Evolutionary conservation across 805 yeast genomes (phyloP), one percentile per base, ranked within the genome.

Genomic region (Debaryomyces hansenii): DNA sequence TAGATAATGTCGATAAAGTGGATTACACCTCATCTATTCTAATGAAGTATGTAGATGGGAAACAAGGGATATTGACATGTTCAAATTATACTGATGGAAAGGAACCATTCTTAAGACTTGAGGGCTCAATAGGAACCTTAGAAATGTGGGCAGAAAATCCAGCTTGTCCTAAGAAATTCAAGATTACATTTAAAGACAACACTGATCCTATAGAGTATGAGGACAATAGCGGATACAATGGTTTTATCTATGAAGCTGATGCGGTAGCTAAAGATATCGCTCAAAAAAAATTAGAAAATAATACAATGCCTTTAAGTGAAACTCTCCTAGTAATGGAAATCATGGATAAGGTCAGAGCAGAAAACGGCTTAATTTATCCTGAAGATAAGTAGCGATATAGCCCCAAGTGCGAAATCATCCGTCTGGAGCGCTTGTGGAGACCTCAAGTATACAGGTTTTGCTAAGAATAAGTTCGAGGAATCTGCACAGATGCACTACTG

Each of bases 161-260:
- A 5, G 73, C 74, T 3, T 54, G 65, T 47, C 64, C 71, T 2
- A 51, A 49, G 34, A 53, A 55, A 47, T 67, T 59, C 51, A 65
- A 60, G 38, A 64, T 75, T 40, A 62, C 60, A 24, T 66, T 64
- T 54, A 52, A 53, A 20, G 71, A 70, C 42, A 52, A 46, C 1
- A 47, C 57, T 4, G 52, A 53, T 24, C 50, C 58, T 1, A 51
- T 61, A 31, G 70, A 59, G 20, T 60, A 60, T 45, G 59, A 65
- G 34, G 73, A 69, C 44, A 59, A 64, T 20, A 59, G 66, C 7
- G 72, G 70, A 3, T 74, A 69, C 38, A 58, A 64, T 40, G 86
- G 86, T 0, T 75, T 79, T 57, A 76, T 75, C 53, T 75, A 74
- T 58, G 85, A 81, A 61, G 84, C 84, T 1, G 75, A 79, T 53